Evolutionary conservation across 2,329 filamentous ascomycete genomes (phyloP).

Genomic region (Venturia oleaginea): DNA sequence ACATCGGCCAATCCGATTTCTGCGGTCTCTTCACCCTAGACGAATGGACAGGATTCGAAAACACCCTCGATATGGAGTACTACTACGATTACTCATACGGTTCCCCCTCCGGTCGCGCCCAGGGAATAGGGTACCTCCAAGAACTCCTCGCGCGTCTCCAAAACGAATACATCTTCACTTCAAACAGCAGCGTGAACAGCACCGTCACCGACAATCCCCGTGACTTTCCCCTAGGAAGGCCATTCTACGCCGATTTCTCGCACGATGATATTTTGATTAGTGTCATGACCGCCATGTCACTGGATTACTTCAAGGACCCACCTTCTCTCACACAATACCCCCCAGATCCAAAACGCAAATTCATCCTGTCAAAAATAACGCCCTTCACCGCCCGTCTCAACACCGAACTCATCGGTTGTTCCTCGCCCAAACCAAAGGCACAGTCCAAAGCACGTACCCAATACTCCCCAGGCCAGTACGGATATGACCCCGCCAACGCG

Average conservation of each 20-base stretch:
- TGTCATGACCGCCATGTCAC: constrained; percentile 41
- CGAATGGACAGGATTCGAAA: constrained; percentile 48
- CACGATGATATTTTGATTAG: constrained; percentile 46
- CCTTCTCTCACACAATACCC: constrained; percentile 35
- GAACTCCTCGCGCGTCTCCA: constrained; percentile 43
- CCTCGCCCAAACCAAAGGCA: constrained; percentile 29
- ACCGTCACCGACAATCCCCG: constrained; percentile 37
- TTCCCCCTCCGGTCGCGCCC: constrained; percentile 42
- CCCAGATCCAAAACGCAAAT: constrained; percentile 36
- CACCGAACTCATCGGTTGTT: constrained; percentile 48
- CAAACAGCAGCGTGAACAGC: constrained; percentile 44
- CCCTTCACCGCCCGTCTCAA: constrained; percentile 47
- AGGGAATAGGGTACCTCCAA: constrained; percentile 45
- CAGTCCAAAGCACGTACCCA: constrained; percentile 31
- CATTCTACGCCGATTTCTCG: constrained; percentile 45
- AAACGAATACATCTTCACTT: constrained; percentile 37
- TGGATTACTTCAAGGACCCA: constrained; percentile 45
- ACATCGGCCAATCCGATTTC: constrained; percentile 42
- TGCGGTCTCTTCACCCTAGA: constrained; percentile 45
- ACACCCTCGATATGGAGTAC: constrained; percentile 45
- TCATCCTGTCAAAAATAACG: constrained; percentile 42
- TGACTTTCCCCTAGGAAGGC: constrained; percentile 39
- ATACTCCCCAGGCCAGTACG: constrained; percentile 38
- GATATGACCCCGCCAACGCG: constrained; percentile 33
- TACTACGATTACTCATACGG: constrained; percentile 39